phyloP scores from a whole-genome alignment of 2,329 filamentous ascomycete species.

The Fusarium miscanthi region DNA sequence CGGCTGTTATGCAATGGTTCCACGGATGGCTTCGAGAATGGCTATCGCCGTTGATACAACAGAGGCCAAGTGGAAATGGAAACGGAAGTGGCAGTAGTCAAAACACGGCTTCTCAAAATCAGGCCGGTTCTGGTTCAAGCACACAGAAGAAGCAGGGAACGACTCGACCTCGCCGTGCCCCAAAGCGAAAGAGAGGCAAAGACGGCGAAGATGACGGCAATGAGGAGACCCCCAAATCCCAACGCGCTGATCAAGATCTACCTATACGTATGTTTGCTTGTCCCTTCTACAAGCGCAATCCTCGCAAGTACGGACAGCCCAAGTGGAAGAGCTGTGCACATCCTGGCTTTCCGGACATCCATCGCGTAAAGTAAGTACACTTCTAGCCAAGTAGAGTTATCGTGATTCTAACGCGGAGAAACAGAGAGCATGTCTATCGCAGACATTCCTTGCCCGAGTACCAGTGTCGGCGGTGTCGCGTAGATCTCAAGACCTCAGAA shows the following conservation, averaged over 20 bases:
- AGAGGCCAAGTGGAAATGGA: rapidly evolving
- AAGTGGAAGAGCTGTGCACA: not conserved
- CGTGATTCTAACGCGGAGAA: too few relatives aligned
- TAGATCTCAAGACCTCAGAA: rapidly evolving
- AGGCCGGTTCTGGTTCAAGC: too few relatives aligned
- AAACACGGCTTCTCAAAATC: too few relatives aligned
- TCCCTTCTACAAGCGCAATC: not conserved
- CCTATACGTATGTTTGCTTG: not conserved
- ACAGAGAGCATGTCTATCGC: rapidly evolving
- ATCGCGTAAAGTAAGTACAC: not conserved
- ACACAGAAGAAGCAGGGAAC: not conserved
- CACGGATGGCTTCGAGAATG: not conserved
- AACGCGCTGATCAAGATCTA: too few relatives aligned
- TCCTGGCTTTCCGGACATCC: not conserved
- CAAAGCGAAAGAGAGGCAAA: rapidly evolving
- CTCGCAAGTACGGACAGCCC: rapidly evolving
- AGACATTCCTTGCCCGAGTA: rapidly evolving
- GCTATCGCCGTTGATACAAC: rapidly evolving
- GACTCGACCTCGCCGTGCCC: rapidly evolving
- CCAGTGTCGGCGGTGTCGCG: not conserved
- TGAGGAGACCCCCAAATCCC: not conserved
- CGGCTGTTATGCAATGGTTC: not conserved
- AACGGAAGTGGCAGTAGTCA: too few relatives aligned
- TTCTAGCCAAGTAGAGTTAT: too few relatives aligned
- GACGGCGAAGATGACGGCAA: not conserved